Conservation (phyloP, 2,329 filamentous ascomycete genomes). For the Davidsoniella neocaledoniae region DNA sequence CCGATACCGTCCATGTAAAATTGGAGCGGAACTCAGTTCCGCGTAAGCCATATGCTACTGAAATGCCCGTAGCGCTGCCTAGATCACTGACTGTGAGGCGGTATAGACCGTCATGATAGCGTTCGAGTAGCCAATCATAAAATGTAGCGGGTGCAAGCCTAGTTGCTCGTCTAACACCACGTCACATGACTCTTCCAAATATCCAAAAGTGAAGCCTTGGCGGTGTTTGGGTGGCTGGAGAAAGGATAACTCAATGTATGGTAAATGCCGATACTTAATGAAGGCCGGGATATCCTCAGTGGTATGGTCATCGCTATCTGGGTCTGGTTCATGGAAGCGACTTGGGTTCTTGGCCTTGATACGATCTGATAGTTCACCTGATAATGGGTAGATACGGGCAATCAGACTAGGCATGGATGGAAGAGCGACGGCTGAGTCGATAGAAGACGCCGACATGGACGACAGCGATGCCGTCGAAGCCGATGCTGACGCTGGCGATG, state of each 20-base stretch:
- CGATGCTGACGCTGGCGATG: background rate
- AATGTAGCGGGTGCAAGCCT: background rate
- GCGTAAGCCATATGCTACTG: constrained; percentile 1
- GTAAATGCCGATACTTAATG: background rate
- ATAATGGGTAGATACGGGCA: constrained; percentile 1
- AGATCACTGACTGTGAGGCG: constrained; percentile 1
- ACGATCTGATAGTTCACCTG: background rate
- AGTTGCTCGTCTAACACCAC: constrained; percentile 1
- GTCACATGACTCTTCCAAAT: background rate
- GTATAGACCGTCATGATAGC: background rate
- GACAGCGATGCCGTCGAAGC: background rate
- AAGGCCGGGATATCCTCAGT: background rate
- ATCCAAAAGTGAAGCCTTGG: constrained; percentile 5
- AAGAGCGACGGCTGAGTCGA: too few species aligned
- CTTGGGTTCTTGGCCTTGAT: background rate
- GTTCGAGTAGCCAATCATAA: constrained; percentile 2
- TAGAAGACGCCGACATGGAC: too few species aligned
- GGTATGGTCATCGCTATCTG: background rate
- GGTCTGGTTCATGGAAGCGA: constrained; percentile 1
- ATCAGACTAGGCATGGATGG: background rate
- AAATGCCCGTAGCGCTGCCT: background rate
- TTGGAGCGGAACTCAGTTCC: constrained; percentile 1
- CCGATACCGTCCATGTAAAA: constrained; percentile 1
- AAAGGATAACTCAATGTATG: constrained; percentile 3
- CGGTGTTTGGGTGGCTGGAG: background rate